Base-by-base conservation (phyloP, 225 moss, liverwort and hornwort genomes). In the Lunularia cruciata region DNA sequence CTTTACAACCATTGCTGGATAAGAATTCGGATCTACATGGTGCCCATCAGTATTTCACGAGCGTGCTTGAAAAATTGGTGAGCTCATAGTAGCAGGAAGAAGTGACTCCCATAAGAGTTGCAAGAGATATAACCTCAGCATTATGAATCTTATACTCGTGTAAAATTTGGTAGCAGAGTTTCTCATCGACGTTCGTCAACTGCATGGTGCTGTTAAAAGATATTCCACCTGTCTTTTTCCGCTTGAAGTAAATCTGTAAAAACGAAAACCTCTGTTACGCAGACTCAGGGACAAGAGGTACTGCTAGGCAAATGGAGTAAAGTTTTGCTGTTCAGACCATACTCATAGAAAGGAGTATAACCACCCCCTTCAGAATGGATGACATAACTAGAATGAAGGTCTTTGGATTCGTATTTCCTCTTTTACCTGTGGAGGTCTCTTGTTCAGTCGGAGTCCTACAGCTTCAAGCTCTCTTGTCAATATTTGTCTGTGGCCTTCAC, bases 61-160 rank as follows among this genome's bases (percentile, higher is more conserved):
- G n/a, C n/a, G n/a, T n/a, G n/a, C n/a, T n/a, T n/a, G n/a, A n/a
- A n/a, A n/a, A n/a, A n/a, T n/a, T n/a, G n/a, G n/a, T n/a, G n/a
- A n/a, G n/a, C n/a, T n/a, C n/a, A n/a, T n/a, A n/a, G n/a, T n/a
- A n/a, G n/a, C n/a, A n/a, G n/a, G n/a, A n/a, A n/a, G n/a, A n/a
- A n/a, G n/a, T n/a, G n/a, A n/a, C n/a, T n/a, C n/a, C n/a, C n/a
- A n/a, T n/a, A n/a, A n/a, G 13, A 40, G 40, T 40, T 58, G 6
- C 7, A 35, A 14, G 25, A 6, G 43, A 60, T 52, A 32, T 34
- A 73, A 94, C 95, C 92, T 98, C 96, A 52, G 98, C 98, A 83
- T 98, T 98, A 76, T 98, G 98, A 76, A 98, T 98, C 85, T 98
- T 98, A 82, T 98, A 98, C 77, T 98, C 98, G 51, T 98, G 98